phyloP scores from a whole-genome alignment of 768 basidiomycete species.

The Scleroderma bovista region DNA sequence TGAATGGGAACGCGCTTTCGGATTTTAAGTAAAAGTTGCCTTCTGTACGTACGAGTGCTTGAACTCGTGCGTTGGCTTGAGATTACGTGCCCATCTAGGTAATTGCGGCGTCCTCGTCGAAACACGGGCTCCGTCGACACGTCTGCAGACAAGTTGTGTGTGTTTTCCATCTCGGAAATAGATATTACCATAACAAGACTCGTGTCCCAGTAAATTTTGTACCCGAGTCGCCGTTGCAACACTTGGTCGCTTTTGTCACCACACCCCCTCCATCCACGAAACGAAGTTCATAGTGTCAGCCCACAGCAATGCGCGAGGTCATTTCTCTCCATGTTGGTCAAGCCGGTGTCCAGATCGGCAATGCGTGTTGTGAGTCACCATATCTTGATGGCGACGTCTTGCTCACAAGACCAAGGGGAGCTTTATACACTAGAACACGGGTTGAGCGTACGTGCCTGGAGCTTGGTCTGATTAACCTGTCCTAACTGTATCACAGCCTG shows the following conservation, averaged over 20 bases:
- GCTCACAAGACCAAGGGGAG: slow-evolving; percentile 60
- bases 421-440: slow-evolving; percentile 98
- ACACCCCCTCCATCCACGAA: slow-evolving; percentile 10
- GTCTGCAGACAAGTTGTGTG: slow-evolving; percentile 1
- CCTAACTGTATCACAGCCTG: slow-evolving; percentile 52
- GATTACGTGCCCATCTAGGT: neutral
- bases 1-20: slow-evolving; percentile 10
- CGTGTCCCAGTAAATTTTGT: slow-evolving; percentile 16
- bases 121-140: too few relatives aligned
- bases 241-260: slow-evolving; percentile 6
- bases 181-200: slow-evolving; percentile 24
- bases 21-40: neutral
- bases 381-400: slow-evolving; percentile 5
- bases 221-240: neutral
- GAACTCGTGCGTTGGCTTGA: neutral
- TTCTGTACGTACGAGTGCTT: too few relatives aligned
- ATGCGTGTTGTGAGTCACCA: slow-evolving; percentile 82
- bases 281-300: slow-evolving; percentile 9
- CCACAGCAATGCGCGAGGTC: slow-evolving; percentile 74
- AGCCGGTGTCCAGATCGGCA: slow-evolving; percentile 92
- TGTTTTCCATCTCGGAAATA: neutral
- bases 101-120: too few relatives aligned
- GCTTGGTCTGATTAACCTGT: slow-evolving; percentile 5
- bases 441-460: slow-evolving; percentile 63
- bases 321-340: slow-evolving; percentile 97